Evolutionary conservation across 495 filamentous ascomycete species (phyloP).

Genomic region (Penicillium lividum): DNA sequence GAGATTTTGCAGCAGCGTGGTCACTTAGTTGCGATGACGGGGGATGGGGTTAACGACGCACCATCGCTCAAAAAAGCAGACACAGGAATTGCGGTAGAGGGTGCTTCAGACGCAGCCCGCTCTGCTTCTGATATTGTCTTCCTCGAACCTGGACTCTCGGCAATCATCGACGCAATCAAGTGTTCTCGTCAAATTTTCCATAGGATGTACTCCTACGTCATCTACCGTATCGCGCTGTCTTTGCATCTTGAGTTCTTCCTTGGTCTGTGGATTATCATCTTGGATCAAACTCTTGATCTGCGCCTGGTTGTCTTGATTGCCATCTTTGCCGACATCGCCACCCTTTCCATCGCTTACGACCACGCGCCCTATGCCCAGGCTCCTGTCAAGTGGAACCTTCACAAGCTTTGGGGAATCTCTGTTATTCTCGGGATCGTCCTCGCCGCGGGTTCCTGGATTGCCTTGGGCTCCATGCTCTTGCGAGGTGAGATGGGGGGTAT

Average conservation of each 20-base stretch:
- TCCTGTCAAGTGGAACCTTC: constrained; percentile 93
- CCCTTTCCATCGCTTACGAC: constrained; percentile 90
- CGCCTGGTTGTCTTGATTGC: constrained; percentile 90
- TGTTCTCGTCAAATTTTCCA: constrained; percentile 95
- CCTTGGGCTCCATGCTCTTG: constrained; percentile 74
- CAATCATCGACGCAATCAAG: constrained; percentile 92
- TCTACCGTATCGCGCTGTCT: constrained; percentile 92
- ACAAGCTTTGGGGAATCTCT: constrained; percentile 90
- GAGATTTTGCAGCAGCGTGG: constrained; percentile 94
- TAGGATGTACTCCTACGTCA: constrained; percentile 95
- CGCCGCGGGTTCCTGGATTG: constrained; percentile 81
- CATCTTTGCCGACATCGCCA: constrained; percentile 93
- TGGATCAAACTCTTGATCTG: constrained; percentile 80
- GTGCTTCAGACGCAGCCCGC: constrained; percentile 87
- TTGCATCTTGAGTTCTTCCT: constrained; percentile 88
- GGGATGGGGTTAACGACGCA: constrained; percentile 97
- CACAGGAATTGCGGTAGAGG: constrained; percentile 84
- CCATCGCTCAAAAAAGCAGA: constrained; percentile 96
- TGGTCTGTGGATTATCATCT: constrained; percentile 84
- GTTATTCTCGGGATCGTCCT: constrained; percentile 78
- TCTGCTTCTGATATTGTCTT: constrained; percentile 95
- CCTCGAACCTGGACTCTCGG: constrained; percentile 84
- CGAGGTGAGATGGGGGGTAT: constrained; percentile 71
- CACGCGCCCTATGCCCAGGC: constrained; percentile 83
- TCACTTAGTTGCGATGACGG: constrained; percentile 96